Evolutionary conservation across 2,329 filamentous ascomycete genomes (phyloP), one percentile per base, ranked within the genome.

Genomic region (Cucurbitaria berberidis): DNA sequence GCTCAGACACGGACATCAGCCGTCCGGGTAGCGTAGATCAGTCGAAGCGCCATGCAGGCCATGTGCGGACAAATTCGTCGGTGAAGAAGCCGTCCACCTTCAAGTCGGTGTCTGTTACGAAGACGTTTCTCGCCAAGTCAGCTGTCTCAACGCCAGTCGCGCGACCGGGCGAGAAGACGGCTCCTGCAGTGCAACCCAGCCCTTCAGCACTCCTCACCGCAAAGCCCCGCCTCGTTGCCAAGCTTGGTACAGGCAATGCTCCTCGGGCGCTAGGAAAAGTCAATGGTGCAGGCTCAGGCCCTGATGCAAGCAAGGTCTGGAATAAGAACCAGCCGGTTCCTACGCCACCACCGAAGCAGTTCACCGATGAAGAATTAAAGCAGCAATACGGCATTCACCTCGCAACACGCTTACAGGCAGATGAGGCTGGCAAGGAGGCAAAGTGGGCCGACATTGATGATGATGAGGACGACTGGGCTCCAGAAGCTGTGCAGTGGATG

Each of bases 381-480:
- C 89, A 91, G 72, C 90, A 91, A 71, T 92, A 90, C 74, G 90
- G 91, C 27, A 95, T 95, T 66, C 91, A 95, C 71, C 84, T 96
- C 76, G 89, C 90, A 51, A 91, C 84, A 64, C 87, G 91, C 63
- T 78, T 95, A 51, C 88, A 91, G 60, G 84, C 89, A 44, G 89
- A 93, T 61, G 89, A 92, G 69, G 68, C 64, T 21, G 85, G 85
- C 52, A 89, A 89, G 53, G 89, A 92, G 65, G 86, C 88, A 27
- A 93, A 93, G 72, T 96, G 91, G 91, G 91, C 90, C 21, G 91
- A 96, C 68, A 93, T 93, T 55, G 91, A 95, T 56, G 91, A 95
- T 52, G 90, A 95, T 60, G 89, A 93, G 66, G 91, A 95, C 32
- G 90, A 93, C 67, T 93, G 90, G 89, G 89, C 87, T 13, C 90